Conservation (phyloP, 352 stramenopile genomes). For the Globisporangium nagaii region DNA sequence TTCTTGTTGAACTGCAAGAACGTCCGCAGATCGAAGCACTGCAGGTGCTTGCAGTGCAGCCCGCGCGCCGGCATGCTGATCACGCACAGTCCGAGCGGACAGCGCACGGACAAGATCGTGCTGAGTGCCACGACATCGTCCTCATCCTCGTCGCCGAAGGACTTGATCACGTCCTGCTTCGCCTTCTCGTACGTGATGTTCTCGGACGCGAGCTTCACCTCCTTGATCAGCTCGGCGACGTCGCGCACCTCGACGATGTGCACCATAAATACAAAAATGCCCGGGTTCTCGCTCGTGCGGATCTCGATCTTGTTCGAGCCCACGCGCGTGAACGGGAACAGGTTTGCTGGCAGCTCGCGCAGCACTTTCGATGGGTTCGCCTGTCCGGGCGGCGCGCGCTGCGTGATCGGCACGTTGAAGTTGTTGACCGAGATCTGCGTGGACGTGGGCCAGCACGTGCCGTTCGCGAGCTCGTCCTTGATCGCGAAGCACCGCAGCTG, state of each 20-base stretch:
- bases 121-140: slow-evolving; percentile 82
- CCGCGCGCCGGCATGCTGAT: slow-evolving; percentile 89
- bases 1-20: slow-evolving; percentile 91
- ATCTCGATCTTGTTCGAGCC: slow-evolving; percentile 76
- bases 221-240: slow-evolving; percentile 52
- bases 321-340: slow-evolving; percentile 63
- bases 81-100: slow-evolving; percentile 77
- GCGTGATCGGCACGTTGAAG: slow-evolving; percentile 58
- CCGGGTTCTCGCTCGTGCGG: slow-evolving; percentile 54
- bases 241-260: slow-evolving; percentile 69
- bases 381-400: slow-evolving; percentile 66
- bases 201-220: slow-evolving; percentile 54
- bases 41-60: slow-evolving; percentile 90
- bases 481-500: slow-evolving; percentile 74
- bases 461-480: slow-evolving; percentile 63
- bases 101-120: slow-evolving; percentile 88
- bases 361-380: slow-evolving; percentile 80
- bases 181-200: slow-evolving; percentile 68
- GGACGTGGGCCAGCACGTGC: slow-evolving; percentile 67
- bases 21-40: slow-evolving; percentile 94
- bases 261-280: slow-evolving; percentile 63
- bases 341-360: slow-evolving; percentile 61
- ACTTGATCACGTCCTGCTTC: slow-evolving; percentile 73
- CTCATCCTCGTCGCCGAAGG: slow-evolving; percentile 72
- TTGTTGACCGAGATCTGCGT: slow-evolving; percentile 68